phyloP scores from a whole-genome alignment of 176 grass and related monocot species.

The Microstegium vimineum region DNA sequence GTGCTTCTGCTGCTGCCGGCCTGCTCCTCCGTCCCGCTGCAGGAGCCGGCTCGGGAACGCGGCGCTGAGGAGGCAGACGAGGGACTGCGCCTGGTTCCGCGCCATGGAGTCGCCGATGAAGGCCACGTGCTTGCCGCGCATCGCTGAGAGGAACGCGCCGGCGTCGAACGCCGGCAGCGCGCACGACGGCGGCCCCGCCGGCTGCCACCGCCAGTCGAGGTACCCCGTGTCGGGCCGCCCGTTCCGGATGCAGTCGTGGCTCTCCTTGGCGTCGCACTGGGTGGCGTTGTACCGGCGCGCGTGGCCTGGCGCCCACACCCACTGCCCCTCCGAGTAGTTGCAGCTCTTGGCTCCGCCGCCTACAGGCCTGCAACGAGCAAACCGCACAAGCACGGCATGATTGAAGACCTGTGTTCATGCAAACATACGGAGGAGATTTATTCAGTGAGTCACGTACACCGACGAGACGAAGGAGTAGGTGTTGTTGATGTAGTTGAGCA shows the following conservation, averaged over 20 bases:
- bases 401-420: too few species aligned
- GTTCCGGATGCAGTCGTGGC: conserved; percentile 48
- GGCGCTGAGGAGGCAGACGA: conserved; percentile 29
- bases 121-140: conserved; percentile 29
- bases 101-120: conserved; percentile 49
- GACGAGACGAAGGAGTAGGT: conserved; percentile 19
- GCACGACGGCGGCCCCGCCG: conserved; percentile 1
- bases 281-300: conserved; percentile 37
- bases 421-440: too few species aligned
- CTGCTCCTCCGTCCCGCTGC: not conserved
- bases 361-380: not conserved
- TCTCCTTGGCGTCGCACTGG: conserved; percentile 32
- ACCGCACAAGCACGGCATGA: not conserved
- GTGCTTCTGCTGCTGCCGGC: not conserved
- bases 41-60: conserved; percentile 22
- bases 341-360: not conserved
- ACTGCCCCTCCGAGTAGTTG: conserved; percentile 37
- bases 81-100: conserved; percentile 50
- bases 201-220: conserved; percentile 55
- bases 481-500: conserved; percentile 21
- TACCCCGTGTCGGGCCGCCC: conserved; percentile 43
- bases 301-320: conserved; percentile 35
- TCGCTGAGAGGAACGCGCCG: conserved; percentile 1
- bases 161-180: conserved; percentile 33
- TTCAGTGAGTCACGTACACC: too few species aligned